Evolutionary conservation across 2,329 filamentous ascomycete species (phyloP).

Genomic region (Moelleriella libera): DNA sequence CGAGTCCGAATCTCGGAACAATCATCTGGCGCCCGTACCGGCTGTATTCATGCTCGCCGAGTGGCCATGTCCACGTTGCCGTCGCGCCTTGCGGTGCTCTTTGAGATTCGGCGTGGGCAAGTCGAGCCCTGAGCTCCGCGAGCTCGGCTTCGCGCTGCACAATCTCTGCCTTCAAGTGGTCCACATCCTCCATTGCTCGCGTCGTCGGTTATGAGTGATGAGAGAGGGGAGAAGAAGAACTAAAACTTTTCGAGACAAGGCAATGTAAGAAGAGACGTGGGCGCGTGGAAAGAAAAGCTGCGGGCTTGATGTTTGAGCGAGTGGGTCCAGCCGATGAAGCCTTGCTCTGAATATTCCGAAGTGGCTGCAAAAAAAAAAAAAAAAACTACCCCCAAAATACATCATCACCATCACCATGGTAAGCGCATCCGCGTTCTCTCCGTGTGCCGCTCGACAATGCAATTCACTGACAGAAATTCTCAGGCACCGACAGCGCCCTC

Average conservation of each 20-base stretch:
- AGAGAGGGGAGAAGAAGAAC: background rate
- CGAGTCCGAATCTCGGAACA: slow-evolving; percentile 64
- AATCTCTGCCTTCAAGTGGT: slow-evolving; percentile 32
- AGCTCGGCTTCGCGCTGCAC: slow-evolving; percentile 32
- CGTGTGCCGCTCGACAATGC: background rate
- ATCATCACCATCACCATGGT: background rate
- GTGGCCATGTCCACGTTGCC: slow-evolving; percentile 45
- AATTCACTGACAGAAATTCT: too few relatives aligned
- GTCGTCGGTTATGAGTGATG: background rate
- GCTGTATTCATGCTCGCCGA: slow-evolving; percentile 60
- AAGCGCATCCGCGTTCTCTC: background rate
- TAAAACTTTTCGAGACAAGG: background rate
- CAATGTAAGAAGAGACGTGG: too few relatives aligned
- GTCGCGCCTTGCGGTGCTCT: slow-evolving; percentile 2
- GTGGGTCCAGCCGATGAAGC: too few relatives aligned
- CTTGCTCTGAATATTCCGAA: too few relatives aligned
- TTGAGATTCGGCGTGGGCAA: slow-evolving; percentile 24
- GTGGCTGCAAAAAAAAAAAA: background rate
- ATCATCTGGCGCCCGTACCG: slow-evolving; percentile 88
- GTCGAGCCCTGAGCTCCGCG: slow-evolving; percentile 25
- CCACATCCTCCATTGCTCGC: slow-evolving; percentile 21
- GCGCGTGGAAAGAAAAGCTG: too few relatives aligned
- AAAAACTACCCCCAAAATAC: background rate
- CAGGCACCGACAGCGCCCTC: slow-evolving; percentile 19
- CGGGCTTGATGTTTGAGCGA: too few relatives aligned